A percentile compares a stretch with the other conserved stretches of the same genome.
Evolutionary conservation across 768 basidiomycete species (phyloP).

Genomic region (Melanogaster broomeanus): DNA sequence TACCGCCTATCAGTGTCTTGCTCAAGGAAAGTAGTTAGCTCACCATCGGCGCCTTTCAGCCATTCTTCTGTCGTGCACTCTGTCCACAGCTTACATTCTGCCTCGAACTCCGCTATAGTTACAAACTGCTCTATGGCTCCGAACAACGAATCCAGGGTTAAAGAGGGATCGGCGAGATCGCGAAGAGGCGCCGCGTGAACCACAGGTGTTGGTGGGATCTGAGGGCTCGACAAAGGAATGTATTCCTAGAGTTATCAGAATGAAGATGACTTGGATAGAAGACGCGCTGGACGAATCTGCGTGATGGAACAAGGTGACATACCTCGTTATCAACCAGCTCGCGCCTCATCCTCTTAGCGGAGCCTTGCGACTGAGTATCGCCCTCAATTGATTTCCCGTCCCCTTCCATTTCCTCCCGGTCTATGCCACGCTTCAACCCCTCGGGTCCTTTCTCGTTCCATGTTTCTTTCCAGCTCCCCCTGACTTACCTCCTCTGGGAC

Average conservation of each 20-base stretch:
- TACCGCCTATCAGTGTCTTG: conserved; percentile 6
- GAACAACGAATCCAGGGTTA: conserved; percentile 17
- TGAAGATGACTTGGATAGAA: too few relatives aligned
- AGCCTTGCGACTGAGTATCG: conserved; percentile 2
- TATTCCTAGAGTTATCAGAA: too few relatives aligned
- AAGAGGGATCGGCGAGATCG: conserved; percentile 2
- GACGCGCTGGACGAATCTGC: background rate
- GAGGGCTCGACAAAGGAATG: conserved; percentile 10
- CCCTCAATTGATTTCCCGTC: conserved; percentile 4
- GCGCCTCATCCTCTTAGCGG: conserved; percentile 18
- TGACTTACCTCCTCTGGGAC: conserved; percentile 8
- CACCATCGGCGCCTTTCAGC: conserved; percentile 32
- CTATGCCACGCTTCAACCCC: conserved; percentile 15
- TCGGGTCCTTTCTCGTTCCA: background rate
- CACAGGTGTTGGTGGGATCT: conserved; percentile 15
- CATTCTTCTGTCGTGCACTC: conserved; percentile 32
- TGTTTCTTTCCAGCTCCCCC: conserved; percentile 2
- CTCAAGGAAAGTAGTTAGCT: background rate
- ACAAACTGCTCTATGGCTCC: conserved; percentile 19
- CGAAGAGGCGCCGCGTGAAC: background rate
- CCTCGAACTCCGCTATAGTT: conserved; percentile 20
- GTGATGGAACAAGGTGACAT: conserved; percentile 1
- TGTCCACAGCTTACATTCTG: conserved; percentile 28
- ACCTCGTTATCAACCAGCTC: conserved; percentile 18
- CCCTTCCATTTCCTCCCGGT: conserved; percentile 13